phyloP scores from a whole-genome alignment of 2,329 filamentous ascomycete genomes.

The Dactylellina parvicollis region DNA sequence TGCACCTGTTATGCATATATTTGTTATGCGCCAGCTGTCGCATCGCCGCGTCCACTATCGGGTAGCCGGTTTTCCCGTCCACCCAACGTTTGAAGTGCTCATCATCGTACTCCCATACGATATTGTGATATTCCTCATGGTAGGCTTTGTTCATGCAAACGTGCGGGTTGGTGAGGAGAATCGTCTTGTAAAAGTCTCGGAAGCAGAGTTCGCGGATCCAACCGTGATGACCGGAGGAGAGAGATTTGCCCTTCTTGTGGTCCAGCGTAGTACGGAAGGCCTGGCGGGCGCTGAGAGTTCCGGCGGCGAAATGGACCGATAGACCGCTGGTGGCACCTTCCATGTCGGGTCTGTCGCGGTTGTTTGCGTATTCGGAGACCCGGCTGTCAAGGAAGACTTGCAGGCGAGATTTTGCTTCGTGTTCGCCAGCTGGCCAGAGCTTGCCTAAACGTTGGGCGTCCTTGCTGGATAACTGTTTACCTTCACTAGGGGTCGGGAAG shows the following conservation, averaged over 20 bases:
- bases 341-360: slow-evolving; percentile 72
- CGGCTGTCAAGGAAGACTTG: slow-evolving; percentile 74
- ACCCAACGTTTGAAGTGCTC: slow-evolving; percentile 78
- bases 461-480: slow-evolving; percentile 55
- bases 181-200: slow-evolving; percentile 86
- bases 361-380: slow-evolving; percentile 70
- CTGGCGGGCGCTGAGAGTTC: slow-evolving; percentile 74
- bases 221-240: slow-evolving; percentile 57
- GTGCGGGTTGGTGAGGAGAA: slow-evolving; percentile 85
- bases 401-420: slow-evolving; percentile 73
- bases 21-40: slow-evolving; percentile 74
- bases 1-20: slow-evolving; percentile 85
- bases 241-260: slow-evolving; percentile 68
- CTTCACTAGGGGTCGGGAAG: slow-evolving; percentile 55
- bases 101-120: slow-evolving; percentile 79
- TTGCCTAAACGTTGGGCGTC: slow-evolving; percentile 59
- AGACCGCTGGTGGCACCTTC: slow-evolving; percentile 73
- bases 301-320: slow-evolving; percentile 76
- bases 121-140: slow-evolving; percentile 84
- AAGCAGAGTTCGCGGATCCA: slow-evolving; percentile 52
- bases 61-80: slow-evolving; percentile 78
- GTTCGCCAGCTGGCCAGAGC: slow-evolving; percentile 74
- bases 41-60: slow-evolving; percentile 88
- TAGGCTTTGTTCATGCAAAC: slow-evolving; percentile 78
- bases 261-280: slow-evolving; percentile 72